Conservation (phyloP, 2,329 filamentous ascomycete species). For the Ophiostoma himal-ulmi region DNA sequence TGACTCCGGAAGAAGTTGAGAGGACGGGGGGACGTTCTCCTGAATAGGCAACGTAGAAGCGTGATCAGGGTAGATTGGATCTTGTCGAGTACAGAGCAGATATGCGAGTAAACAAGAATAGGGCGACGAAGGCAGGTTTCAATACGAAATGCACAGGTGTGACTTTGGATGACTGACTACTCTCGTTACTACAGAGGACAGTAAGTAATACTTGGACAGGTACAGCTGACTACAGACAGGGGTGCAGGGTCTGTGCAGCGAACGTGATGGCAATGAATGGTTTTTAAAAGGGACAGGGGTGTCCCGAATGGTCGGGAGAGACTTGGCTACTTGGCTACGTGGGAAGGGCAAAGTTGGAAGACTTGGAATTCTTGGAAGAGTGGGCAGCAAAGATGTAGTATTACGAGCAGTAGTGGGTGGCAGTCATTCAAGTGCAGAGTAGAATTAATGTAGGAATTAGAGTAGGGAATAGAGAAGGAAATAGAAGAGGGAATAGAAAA, state of each 20-base stretch:
- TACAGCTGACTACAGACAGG: background rate
- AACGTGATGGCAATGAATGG: background rate
- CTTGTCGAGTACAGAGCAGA: background rate
- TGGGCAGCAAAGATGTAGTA: background rate
- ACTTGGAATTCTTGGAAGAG: slow-evolving; percentile 5
- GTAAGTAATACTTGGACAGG: background rate
- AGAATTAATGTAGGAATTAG: too few relatives aligned
- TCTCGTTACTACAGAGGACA: background rate
- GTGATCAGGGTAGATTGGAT: background rate
- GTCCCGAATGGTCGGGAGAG: slow-evolving; percentile 9
- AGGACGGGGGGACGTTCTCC: background rate
- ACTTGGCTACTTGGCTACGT: slow-evolving; percentile 3
- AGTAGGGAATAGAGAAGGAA: background rate
- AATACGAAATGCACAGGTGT: background rate
- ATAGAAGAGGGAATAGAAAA: background rate
- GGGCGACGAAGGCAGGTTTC: background rate
- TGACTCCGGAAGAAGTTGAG: background rate
- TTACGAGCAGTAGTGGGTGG: background rate
- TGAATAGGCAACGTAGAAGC: background rate
- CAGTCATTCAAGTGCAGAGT: background rate
- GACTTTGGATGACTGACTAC: background rate
- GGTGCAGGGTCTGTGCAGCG: slow-evolving; percentile 2
- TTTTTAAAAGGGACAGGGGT: background rate
- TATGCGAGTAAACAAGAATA: background rate
- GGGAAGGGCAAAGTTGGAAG: slow-evolving; percentile 11